These are phyloP conservation scores for Trichophyton equinum DNA, from an alignment of 2,329 filamentous ascomycete genomes.

Conservation along the genomic window DNA sequence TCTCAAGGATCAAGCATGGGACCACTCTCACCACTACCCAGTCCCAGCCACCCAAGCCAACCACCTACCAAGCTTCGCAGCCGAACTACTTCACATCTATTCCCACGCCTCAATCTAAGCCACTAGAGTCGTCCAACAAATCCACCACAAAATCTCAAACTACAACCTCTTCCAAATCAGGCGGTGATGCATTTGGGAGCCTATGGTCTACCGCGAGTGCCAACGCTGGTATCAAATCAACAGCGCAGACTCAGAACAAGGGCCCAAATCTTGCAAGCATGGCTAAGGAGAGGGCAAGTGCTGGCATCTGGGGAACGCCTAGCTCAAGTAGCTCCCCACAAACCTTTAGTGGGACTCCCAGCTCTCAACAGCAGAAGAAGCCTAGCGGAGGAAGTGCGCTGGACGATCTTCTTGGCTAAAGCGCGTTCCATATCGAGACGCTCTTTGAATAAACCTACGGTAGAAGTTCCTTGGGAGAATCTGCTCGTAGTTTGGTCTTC, in stretches of 20 bases:
- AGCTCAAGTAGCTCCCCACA: slow-evolving; percentile 40
- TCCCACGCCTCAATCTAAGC: slow-evolving; percentile 25
- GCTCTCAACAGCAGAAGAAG: slow-evolving; percentile 19
- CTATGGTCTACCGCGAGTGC: slow-evolving; percentile 61
- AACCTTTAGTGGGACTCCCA: slow-evolving; percentile 17
- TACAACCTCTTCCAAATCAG: slow-evolving; percentile 37
- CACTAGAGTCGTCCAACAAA: slow-evolving; percentile 26
- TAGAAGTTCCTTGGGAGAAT: neutral
- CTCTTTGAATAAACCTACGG: neutral
- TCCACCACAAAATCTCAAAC: slow-evolving; percentile 28
- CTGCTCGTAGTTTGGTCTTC: neutral
- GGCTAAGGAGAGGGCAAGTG: slow-evolving; percentile 94
- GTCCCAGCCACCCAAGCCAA: slow-evolving; percentile 41
- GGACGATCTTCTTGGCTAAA: slow-evolving; percentile 31
- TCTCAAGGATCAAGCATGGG: slow-evolving; percentile 42
- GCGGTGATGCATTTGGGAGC: slow-evolving; percentile 78
- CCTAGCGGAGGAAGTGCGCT: slow-evolving; percentile 26
- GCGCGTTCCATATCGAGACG: neutral
- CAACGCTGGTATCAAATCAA: slow-evolving; percentile 64
- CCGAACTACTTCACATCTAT: slow-evolving; percentile 96
- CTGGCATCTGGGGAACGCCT: slow-evolving; percentile 80
- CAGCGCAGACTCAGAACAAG: slow-evolving; percentile 45
- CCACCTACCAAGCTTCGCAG: slow-evolving; percentile 59
- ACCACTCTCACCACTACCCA: slow-evolving; percentile 30
- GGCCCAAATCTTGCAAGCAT: slow-evolving; percentile 81